Evolutionary conservation across 2,329 filamentous ascomycete species (phyloP).

Genomic region (Phialophora expanda): DNA sequence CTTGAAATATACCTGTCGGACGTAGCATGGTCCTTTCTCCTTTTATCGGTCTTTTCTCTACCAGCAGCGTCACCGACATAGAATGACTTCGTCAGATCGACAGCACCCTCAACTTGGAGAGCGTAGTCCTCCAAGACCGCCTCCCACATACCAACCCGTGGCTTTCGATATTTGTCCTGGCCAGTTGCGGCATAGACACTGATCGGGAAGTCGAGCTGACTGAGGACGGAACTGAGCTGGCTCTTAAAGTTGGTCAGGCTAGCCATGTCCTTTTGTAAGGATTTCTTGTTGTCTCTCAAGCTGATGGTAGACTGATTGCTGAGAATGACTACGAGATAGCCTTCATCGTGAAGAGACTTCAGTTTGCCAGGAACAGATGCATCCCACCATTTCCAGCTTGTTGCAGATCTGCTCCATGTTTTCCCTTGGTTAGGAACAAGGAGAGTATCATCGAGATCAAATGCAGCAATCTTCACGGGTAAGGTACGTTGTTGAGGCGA

Average conservation of each 20-base stretch:
- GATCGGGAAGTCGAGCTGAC: conserved; percentile 74
- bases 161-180: conserved; percentile 84
- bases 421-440: conserved; percentile 81
- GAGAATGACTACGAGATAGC: conserved; percentile 76
- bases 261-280: conserved; percentile 68
- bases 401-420: conserved; percentile 70
- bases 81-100: conserved; percentile 75
- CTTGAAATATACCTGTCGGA: conserved; percentile 58
- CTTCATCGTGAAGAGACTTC: conserved; percentile 71
- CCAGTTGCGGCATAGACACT: conserved; percentile 85
- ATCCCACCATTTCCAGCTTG: conserved; percentile 97
- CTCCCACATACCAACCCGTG: conserved; percentile 86
- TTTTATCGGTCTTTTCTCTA: conserved; percentile 51
- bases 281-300: conserved; percentile 74
- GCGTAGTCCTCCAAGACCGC: conserved; percentile 67
- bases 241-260: conserved; percentile 80
- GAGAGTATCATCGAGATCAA: conserved; percentile 77
- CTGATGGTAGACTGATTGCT: conserved; percentile 88
- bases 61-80: conserved; percentile 87
- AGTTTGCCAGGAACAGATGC: conserved; percentile 69
- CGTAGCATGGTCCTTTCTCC: conserved; percentile 63
- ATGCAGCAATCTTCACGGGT: conserved; percentile 49
- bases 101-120: conserved; percentile 57
- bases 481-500: conserved; percentile 19
- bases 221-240: conserved; percentile 73